Conservation (phyloP, 2,329 filamentous ascomycete species). For the Alternaria burnsii region DNA sequence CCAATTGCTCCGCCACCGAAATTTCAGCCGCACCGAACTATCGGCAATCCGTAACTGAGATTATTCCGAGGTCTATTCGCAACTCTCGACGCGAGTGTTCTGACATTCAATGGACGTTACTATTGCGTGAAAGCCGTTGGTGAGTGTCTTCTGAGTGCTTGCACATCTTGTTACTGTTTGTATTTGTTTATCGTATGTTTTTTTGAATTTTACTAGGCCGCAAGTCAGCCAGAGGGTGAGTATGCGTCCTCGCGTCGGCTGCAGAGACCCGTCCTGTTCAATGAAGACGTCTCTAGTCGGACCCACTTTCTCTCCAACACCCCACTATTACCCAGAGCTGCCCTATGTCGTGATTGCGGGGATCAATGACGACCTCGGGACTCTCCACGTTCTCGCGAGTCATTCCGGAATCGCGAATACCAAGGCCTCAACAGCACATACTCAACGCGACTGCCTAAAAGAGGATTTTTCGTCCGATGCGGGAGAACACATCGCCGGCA, state of each 20-base stretch:
- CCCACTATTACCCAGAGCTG: conserved; percentile 4
- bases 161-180: neutral
- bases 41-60: neutral
- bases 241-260: neutral
- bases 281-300: conserved; percentile 6
- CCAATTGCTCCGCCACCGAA: neutral
- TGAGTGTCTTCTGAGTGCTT: neutral
- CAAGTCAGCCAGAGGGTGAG: neutral
- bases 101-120: neutral
- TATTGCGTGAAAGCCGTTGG: neutral
- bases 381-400: conserved; percentile 2
- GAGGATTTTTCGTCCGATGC: conserved; percentile 7
- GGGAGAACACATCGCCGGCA: neutral
- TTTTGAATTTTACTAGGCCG: neutral
- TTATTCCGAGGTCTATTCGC: neutral
- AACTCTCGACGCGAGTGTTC: neutral
- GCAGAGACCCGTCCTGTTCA: neutral
- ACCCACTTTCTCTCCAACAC: conserved; percentile 7
- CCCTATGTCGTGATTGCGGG: conserved; percentile 21
- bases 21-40: conserved; percentile 1
- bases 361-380: conserved; percentile 16
- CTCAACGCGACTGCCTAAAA: neutral
- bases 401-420: neutral
- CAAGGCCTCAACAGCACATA: conserved; percentile 4
- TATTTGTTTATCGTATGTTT: neutral